Evolutionary conservation across 2,329 filamentous ascomycete species (phyloP), one percentile per base, ranked within the genome.

Genomic region (Dactylellina parvicollis): DNA sequence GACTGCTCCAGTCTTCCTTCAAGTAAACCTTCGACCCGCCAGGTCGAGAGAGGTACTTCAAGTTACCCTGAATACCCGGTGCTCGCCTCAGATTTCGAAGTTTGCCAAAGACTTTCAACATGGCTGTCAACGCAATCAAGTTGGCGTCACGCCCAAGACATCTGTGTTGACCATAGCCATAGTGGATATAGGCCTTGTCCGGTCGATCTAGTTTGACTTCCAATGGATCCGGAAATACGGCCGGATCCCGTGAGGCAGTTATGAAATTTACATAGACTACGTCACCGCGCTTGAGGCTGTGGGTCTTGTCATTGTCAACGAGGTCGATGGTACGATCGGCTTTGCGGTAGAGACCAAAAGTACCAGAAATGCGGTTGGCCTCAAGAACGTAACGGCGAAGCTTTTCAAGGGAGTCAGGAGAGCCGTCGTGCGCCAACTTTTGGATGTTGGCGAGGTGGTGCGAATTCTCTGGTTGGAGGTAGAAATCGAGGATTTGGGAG

Each of bases 331-430:
- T 83, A 0, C 78, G 79, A 0, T 83, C 80, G 1, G 85, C 86
- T 62, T 86, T 82, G 38, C 89, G 86, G 81, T 87, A 88, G 1
- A 87, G 82, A 8, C 86, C 85, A 61, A 87, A 86, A 0, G 86
- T 86, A 9, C 88, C 87, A 2, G 87, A 86, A 59, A 93, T 83
- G 38, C 90, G 88, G 62, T 90, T 85, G 14, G 88, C 90, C 80
- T 92, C 92, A 82, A 90, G 84, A 44, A 86, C 87, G 78, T 91
- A 92, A 38, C 87, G 88, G 0, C 90, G 83, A 1, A 94, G 83
- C 32, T 86, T 81, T 0, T 87, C 83, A 75, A 92, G 89, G 0
- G 84, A 85, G 75, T 88, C 86, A 0, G 82, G 82, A 0, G 84
- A 82, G 3, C 87, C 83, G 38, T 84, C 79, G 32, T 83, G 81